Evolutionary conservation across 495 filamentous ascomycete genomes (phyloP).

Genomic region (Neurospora tetrasperma): DNA sequence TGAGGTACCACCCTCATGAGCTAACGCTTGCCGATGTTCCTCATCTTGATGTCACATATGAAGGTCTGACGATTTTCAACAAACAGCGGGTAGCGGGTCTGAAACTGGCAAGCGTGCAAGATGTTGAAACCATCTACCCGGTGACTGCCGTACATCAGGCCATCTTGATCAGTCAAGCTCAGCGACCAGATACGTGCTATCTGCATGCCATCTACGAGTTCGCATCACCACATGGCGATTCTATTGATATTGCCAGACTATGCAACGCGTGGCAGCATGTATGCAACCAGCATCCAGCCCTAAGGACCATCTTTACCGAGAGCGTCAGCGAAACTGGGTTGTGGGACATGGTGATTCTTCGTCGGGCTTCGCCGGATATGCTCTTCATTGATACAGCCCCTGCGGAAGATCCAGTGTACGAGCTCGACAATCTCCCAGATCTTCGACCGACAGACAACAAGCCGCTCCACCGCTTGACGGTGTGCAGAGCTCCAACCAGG

Average conservation of each 20-base stretch:
- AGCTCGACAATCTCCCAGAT: constrained; percentile 31
- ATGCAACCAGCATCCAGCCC: constrained; percentile 25
- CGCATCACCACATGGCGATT: constrained; percentile 25
- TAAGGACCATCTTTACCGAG: constrained; percentile 36
- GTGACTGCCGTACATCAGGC: constrained; percentile 60
- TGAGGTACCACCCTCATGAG: constrained; percentile 39
- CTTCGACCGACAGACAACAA: constrained; percentile 25
- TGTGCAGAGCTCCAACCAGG: constrained; percentile 32
- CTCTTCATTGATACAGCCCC: constrained; percentile 36
- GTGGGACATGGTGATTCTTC: constrained; percentile 34
- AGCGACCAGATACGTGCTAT: constrained; percentile 48
- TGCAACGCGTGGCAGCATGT: constrained; percentile 37
- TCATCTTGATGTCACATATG: constrained; percentile 50
- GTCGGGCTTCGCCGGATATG: constrained; percentile 34
- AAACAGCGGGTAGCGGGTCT: constrained; percentile 38
- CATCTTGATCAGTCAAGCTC: constrained; percentile 50
- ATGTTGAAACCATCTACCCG: constrained; percentile 48
- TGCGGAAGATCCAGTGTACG: constrained; percentile 30
- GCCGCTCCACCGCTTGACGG: constrained; percentile 35
- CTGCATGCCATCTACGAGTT: constrained; percentile 54
- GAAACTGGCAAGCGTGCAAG: constrained; percentile 32
- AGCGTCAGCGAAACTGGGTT: constrained; percentile 30
- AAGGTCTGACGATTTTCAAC: constrained; percentile 43
- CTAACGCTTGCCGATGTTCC: constrained; percentile 54
- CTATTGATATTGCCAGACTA: constrained; percentile 32